A percentile compares a stretch with the other conserved stretches of the same genome.
Conservation (phyloP, 345 rosid genomes). For the Toxicodendron radicans region DNA sequence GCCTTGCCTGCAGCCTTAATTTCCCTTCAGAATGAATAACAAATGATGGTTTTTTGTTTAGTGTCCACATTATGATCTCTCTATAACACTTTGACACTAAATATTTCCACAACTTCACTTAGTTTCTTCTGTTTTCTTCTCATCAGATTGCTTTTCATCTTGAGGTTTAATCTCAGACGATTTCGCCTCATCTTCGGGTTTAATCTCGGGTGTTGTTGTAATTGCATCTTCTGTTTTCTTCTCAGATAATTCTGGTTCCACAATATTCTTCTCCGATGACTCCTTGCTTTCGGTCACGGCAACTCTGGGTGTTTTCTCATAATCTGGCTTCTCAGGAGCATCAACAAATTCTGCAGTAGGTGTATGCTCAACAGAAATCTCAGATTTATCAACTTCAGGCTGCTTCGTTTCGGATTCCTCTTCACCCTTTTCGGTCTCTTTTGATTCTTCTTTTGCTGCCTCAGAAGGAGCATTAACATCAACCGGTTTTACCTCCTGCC, state of each 20-base stretch:
- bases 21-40: background rate
- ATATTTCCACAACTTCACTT: constrained; percentile 11
- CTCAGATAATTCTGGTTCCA: background rate
- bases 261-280: background rate
- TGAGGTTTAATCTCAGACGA: background rate
- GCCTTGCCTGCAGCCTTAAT: background rate
- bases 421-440: background rate
- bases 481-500: constrained; percentile 14
- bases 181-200: background rate
- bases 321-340: constrained; percentile 1
- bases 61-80: background rate
- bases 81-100: background rate
- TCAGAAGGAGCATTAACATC: constrained; percentile 14
- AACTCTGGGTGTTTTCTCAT: background rate
- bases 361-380: constrained; percentile 2
- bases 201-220: too few species aligned
- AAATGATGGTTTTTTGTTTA: background rate
- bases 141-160: background rate
- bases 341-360: constrained; percentile 3
- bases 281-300: constrained; percentile 10
- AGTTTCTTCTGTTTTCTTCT: constrained; percentile 18
- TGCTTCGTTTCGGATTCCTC: background rate
- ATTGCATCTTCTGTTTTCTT: too few species aligned
- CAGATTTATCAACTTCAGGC: constrained; percentile 4
- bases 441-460: constrained; percentile 12